Conservation (phyloP, 139 green algal genomes). For the Closterium sp. region DNA sequence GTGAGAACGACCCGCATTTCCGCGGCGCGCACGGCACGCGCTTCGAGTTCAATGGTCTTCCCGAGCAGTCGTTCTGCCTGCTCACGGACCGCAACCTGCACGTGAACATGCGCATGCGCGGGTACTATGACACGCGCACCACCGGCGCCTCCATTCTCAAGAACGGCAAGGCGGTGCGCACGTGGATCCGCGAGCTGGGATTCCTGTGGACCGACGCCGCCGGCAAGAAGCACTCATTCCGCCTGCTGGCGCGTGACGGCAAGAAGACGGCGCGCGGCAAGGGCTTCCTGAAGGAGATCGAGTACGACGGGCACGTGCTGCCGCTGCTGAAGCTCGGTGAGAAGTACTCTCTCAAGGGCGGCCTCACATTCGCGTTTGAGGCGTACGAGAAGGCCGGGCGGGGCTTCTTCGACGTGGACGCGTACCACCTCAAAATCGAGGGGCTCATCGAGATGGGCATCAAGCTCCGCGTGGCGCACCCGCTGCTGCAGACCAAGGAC, state of each 20-base stretch:
- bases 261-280: slow-evolving; percentile 35
- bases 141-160: slow-evolving; percentile 9
- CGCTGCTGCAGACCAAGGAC: slow-evolving; percentile 24
- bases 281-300: slow-evolving; percentile 28
- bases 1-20: slow-evolving; percentile 34
- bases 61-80: slow-evolving; percentile 14
- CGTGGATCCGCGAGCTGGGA: slow-evolving; percentile 16
- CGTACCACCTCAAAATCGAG: slow-evolving; percentile 18
- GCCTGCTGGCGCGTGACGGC: slow-evolving; percentile 8
- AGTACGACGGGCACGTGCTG: slow-evolving; percentile 21
- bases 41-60: slow-evolving; percentile 38
- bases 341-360: slow-evolving; percentile 1
- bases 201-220: slow-evolving; percentile 5
- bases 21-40: slow-evolving; percentile 19
- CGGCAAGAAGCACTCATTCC: slow-evolving; percentile 18
- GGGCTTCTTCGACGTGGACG: slow-evolving; percentile 13
- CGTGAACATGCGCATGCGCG: slow-evolving; percentile 31
- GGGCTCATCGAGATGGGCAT: slow-evolving; percentile 15
- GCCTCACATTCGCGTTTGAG: background rate
- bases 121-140: slow-evolving; percentile 35
- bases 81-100: slow-evolving; percentile 12
- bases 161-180: slow-evolving; percentile 1
- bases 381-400: slow-evolving; percentile 9
- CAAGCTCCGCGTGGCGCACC: slow-evolving; percentile 21
- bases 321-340: slow-evolving; percentile 4